Conservation (phyloP, 2,329 filamentous ascomycete genomes). For the Penicillium vulpinum region DNA sequence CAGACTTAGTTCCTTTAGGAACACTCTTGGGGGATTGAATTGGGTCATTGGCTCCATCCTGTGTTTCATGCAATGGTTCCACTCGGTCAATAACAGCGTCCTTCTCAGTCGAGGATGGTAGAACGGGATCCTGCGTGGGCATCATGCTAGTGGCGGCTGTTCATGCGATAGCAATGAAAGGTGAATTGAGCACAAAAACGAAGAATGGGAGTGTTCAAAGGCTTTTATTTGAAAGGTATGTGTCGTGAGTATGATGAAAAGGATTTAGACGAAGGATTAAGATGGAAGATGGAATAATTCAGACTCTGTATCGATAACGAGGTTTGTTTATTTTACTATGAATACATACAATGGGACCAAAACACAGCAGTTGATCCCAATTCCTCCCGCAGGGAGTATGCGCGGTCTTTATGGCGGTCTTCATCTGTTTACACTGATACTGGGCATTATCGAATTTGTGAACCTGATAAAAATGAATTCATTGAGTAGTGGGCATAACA, state of each 20-base stretch:
- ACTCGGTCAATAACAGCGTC: too few relatives aligned
- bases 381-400: too few relatives aligned
- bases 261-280: not conserved
- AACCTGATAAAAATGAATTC: not conserved
- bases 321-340: not conserved
- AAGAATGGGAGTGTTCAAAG: not conserved
- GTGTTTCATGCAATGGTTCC: not conserved
- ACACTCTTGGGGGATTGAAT: not conserved
- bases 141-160: not conserved
- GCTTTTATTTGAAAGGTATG: not conserved
- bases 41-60: not conserved
- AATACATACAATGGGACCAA: not conserved
- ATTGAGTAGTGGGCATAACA: not conserved
- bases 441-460: too few relatives aligned
- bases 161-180: not conserved
- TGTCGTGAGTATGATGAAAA: not conserved
- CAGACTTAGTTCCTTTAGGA: not conserved
- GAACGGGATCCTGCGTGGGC: too few relatives aligned
- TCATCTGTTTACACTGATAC: not conserved
- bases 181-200: not conserved
- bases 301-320: not conserved
- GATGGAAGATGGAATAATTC: too few relatives aligned
- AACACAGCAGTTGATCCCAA: not conserved
- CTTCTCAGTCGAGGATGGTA: too few relatives aligned
- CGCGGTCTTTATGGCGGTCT: not conserved